phyloP scores from a whole-genome alignment of 768 basidiomycete species.

The Suillus cothurnatus region DNA sequence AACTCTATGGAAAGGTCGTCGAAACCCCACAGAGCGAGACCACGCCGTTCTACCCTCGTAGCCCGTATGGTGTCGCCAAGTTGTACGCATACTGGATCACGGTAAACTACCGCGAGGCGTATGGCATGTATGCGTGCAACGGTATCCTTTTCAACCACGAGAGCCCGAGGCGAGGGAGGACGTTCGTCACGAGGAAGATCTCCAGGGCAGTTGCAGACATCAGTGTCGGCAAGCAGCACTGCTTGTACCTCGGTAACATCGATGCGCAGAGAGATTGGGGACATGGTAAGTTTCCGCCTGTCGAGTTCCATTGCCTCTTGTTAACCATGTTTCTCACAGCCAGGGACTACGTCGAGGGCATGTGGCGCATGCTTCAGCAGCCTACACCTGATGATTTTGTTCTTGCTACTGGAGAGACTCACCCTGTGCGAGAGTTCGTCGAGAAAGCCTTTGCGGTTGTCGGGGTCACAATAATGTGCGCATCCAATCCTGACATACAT shows the following conservation, averaged over 20 bases:
- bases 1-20: constrained; percentile 95
- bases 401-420: constrained; percentile 95
- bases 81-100: constrained; percentile 91
- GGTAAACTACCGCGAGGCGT: constrained; percentile 92
- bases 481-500: constrained; percentile 4
- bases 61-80: constrained; percentile 95
- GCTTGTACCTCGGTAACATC: constrained; percentile 92
- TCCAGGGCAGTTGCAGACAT: constrained; percentile 93
- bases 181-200: constrained; percentile 97
- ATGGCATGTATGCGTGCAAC: constrained; percentile 96
- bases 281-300: constrained; percentile 61
- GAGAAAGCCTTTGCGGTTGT: constrained; percentile 80
- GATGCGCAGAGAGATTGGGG: constrained; percentile 98
- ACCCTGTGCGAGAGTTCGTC: constrained; percentile 91
- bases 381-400: constrained; percentile 84
- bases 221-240: constrained; percentile 81
- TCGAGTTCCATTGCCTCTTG: background rate
- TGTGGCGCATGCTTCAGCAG: constrained; percentile 98
- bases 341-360: constrained; percentile 92
- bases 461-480: constrained; percentile 66
- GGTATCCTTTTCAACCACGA: constrained; percentile 99
- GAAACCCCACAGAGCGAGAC: constrained; percentile 95
- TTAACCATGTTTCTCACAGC: constrained; percentile 42
- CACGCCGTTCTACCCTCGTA: constrained; percentile 98
- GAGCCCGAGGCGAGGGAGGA: constrained; percentile 91